Conservation (phyloP, 1,139 yeast genomes). For the Scheffersomyces illinoinensis region DNA sequence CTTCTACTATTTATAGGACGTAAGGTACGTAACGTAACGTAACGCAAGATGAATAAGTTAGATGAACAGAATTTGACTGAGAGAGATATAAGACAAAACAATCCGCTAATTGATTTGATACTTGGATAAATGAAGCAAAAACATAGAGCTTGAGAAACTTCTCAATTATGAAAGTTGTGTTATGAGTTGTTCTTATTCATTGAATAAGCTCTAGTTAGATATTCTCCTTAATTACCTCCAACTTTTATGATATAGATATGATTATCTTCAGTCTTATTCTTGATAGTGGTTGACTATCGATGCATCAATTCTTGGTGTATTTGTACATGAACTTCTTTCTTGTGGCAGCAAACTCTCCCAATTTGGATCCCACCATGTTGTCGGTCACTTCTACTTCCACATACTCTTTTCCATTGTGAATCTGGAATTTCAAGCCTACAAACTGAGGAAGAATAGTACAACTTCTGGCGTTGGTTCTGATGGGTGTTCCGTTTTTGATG, state of each 20-base stretch:
- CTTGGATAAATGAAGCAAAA: background rate
- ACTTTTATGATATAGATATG: background rate
- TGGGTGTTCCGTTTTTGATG: slow-evolving; percentile 74
- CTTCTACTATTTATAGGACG: background rate
- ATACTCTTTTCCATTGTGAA: slow-evolving; percentile 94
- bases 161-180: background rate
- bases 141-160: background rate
- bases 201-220: background rate
- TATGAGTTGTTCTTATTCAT: background rate
- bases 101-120: too few species aligned
- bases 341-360: slow-evolving; percentile 95
- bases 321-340: slow-evolving; percentile 84
- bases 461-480: slow-evolving; percentile 90
- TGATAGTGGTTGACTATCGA: background rate
- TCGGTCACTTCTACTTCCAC: slow-evolving; percentile 86
- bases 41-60: slow-evolving; percentile 23
- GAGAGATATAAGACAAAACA: background rate
- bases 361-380: slow-evolving; percentile 96
- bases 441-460: slow-evolving; percentile 95
- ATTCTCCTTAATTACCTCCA: background rate
- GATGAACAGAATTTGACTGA: background rate
- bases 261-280: slow-evolving; percentile 5
- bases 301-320: slow-evolving; percentile 56
- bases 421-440: slow-evolving; percentile 90
- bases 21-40: slow-evolving; percentile 32